Base-by-base conservation (phyloP, 495 filamentous ascomycete species). In the Xylaria acuta region DNA sequence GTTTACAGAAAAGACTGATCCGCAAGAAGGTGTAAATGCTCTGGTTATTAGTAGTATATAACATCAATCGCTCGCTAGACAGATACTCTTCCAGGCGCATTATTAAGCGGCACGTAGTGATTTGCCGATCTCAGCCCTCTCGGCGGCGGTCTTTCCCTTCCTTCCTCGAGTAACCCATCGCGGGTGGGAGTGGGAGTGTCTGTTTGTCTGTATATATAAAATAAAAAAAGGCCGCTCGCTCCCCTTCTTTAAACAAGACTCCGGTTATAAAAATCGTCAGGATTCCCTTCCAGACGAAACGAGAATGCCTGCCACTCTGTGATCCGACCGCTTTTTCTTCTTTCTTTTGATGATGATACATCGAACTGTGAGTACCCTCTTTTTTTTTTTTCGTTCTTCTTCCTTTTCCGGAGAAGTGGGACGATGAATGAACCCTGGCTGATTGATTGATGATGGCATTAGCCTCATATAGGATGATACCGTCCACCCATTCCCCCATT, bases 11-110 rank as follows among this genome's bases (percentile, higher is more conserved):
- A 59, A 59, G 32, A 22, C 4, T 36, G 56, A n/a, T 41, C 41
- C 36, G 34, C 12, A 38, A 38, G 3, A 64, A 64, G 4, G 63
- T 49, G 41, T 47, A 36, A 65, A 7, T 34, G 18, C 18, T 49
- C 63, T 49, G 14, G 63, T 65, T 65, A 65, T 47, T 65, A 49
- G 43, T 32, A 49, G 63, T 56, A 56, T 68, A 58, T 58, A 41
- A 59, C 16, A 43, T 59, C 51, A 47, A 43, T 69, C 66, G 25
- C 47, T 45, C 22, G n/a, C 40, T 47, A 67, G 53, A 59, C 22
- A 41, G 34, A 51, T 67, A 27, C 30, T 20, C 22, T 53, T 54
- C 64, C 45, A 36, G 14, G 20, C 32, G 47, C n/a, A 53, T 65
- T n/a, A 65, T 54, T 53, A 65, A 34, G 27, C 20, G 64, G 47